Percentiles rank a stretch among this genome's conserved stretches.
phyloP scores from a whole-genome alignment of 1,139 yeast genomes.

The Pichia norvegensis region DNA sequence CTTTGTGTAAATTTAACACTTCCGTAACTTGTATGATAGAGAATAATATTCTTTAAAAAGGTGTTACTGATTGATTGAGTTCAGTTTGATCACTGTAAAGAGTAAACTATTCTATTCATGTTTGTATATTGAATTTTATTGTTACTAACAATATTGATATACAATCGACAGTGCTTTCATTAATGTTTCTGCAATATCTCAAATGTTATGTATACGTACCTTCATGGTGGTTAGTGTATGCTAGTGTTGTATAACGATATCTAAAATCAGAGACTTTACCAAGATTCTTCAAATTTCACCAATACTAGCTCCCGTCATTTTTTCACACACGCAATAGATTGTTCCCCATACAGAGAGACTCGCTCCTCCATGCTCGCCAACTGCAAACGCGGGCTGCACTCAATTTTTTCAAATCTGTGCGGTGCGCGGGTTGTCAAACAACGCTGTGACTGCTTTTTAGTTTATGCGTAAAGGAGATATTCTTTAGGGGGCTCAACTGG shows the following conservation, averaged over 20 bases:
- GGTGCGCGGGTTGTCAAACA: constrained; percentile 2
- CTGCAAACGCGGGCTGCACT: background rate
- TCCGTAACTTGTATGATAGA: too few species aligned
- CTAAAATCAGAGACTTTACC: background rate
- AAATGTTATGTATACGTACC: constrained; percentile 15
- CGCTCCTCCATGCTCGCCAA: background rate
- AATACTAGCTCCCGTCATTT: background rate
- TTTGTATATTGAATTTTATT: too few species aligned
- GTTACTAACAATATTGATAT: too few species aligned
- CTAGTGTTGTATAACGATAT: constrained; percentile 12
- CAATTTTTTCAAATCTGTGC: background rate
- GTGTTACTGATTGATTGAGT: too few species aligned
- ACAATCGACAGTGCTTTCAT: background rate
- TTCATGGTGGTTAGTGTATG: constrained; percentile 20
- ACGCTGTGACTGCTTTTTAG: background rate
- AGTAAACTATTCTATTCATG: too few species aligned
- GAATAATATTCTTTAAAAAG: too few species aligned
- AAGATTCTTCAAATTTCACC: background rate
- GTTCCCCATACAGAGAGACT: background rate
- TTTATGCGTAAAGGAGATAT: too few species aligned
- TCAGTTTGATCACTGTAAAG: too few species aligned
- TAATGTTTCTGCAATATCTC: background rate
- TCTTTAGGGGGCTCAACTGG: too few species aligned
- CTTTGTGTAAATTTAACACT: too few species aligned
- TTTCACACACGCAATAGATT: background rate